Base-by-base conservation (phyloP, 108 stramenopile genomes). In the Parietichytrium sp. region DNA sequence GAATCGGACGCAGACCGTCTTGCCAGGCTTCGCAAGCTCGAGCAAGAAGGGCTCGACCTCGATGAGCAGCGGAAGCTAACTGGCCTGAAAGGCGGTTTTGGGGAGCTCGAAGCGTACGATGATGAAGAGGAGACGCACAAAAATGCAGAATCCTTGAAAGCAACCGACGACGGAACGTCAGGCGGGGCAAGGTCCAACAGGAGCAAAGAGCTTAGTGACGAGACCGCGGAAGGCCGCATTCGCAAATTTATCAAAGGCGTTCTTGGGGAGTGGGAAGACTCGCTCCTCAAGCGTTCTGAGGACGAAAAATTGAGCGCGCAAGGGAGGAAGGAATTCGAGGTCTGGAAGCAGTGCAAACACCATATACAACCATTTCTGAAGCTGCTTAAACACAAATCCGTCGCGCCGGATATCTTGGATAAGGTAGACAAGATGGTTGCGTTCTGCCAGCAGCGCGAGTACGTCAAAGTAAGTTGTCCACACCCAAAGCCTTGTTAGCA, bases 381-480 rank as follows among this genome's bases (percentile, higher is more conserved):
- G 18, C 55, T 72, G 4, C 55, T 72, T 20, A 72, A 72, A 38
- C 33, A 72, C 16, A 72, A 72, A 38, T 38, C 33, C 20, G 55
- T 72, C 0, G 55, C 55, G 0, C 55, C 55, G 4, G 55, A 72
- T 12, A 38, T 72, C 18, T 38, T 72, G 20, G 10, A 72, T n/a
- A n/a, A 30, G 20, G 55, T 72, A 31, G 55, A 72, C 29, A 30
- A 23, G 20, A 72, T 72, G 55, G 38, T 72, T 0, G 36, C 33
- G 25, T 38, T 72, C 4, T 72, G 55, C 38, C 33, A 42, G 55
- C 33, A 72, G 55, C 16, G 25, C 33, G 55, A 72, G 29, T 72
- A 72, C 55, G 42, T 38, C 12, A 30, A 72, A 23, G 55, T 72
- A 72, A 72, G 55, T 72, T n/a, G n/a, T n/a, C n/a, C n/a, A n/a